Conservation (phyloP, 176 grass and related monocot species). For the Guadua angustifolia region DNA sequence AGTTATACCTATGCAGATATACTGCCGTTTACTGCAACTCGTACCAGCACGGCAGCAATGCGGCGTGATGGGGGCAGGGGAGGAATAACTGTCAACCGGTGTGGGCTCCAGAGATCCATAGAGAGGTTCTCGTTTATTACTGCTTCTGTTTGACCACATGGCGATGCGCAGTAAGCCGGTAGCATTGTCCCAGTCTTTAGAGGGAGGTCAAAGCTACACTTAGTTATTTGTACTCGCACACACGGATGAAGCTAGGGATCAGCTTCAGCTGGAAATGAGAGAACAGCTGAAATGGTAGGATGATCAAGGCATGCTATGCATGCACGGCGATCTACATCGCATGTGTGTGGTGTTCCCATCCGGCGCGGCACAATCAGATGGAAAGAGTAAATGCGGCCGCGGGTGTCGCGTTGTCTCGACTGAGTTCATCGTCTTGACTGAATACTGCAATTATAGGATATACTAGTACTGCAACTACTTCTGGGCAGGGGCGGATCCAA, state of each 20-base stretch:
- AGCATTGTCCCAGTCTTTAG: neutral
- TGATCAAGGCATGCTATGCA: neutral
- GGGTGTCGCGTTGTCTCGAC: neutral
- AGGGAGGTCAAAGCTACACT: neutral
- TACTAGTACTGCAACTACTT: too few species aligned
- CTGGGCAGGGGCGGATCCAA: too few species aligned
- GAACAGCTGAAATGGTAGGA: neutral
- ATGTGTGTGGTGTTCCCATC: conserved; percentile 2
- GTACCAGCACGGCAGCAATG: conserved; percentile 6
- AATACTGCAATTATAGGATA: neutral
- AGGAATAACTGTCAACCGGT: conserved; percentile 1
- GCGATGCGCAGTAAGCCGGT: neutral
- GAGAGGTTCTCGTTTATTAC: neutral
- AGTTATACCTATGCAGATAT: conserved; percentile 19
- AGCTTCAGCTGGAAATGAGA: neutral
- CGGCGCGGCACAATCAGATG: neutral
- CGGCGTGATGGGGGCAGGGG: conserved; percentile 8
- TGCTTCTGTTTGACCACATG: conserved; percentile 31
- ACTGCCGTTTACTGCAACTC: neutral
- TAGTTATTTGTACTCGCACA: neutral
- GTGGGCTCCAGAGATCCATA: conserved; percentile 22
- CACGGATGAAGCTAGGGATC: neutral
- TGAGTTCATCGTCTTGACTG: neutral
- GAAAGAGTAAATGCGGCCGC: neutral
- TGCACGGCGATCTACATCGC: conserved; percentile 4